Conservation (phyloP, 805 yeast genomes). For the Saccharomycopsis vini region DNA sequence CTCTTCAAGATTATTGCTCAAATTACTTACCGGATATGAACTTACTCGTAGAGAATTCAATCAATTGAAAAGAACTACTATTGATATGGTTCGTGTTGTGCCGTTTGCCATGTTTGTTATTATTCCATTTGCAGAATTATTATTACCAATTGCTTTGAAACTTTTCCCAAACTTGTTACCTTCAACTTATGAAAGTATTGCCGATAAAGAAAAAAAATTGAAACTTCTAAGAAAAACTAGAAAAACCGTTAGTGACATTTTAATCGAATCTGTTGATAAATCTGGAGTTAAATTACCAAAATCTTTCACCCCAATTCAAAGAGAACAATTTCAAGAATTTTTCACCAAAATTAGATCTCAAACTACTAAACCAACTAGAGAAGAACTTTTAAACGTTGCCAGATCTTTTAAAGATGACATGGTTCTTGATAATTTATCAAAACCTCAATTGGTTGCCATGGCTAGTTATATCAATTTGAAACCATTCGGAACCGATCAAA, state of each 20-base stretch:
- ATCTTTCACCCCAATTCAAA: conserved; percentile 61
- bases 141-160: conserved; percentile 81
- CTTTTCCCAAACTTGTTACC: conserved; percentile 93
- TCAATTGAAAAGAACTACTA: conserved; percentile 79
- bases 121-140: conserved; percentile 89
- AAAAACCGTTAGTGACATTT: conserved; percentile 48
- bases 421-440: conserved; percentile 82
- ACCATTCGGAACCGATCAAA: conserved; percentile 89
- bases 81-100: conserved; percentile 77
- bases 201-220: conserved; percentile 50
- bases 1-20: conserved; percentile 69
- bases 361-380: conserved; percentile 53
- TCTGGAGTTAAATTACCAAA: conserved; percentile 57
- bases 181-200: conserved; percentile 73
- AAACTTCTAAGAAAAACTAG: conserved; percentile 54
- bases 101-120: conserved; percentile 88
- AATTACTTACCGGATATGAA: conserved; percentile 84
- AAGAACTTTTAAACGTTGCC: conserved; percentile 75
- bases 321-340: conserved; percentile 67
- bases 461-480: conserved; percentile 84
- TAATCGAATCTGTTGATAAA: conserved; percentile 58
- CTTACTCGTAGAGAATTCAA: conserved; percentile 82
- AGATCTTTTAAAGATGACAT: conserved; percentile 87
- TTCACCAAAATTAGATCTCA: conserved; percentile 61
- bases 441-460: conserved; percentile 88